Evolutionary conservation across 2,329 filamentous ascomycete genomes (phyloP), one percentile per base, ranked within the genome.

Genomic region (Colletotrichum orchidophilum): DNA sequence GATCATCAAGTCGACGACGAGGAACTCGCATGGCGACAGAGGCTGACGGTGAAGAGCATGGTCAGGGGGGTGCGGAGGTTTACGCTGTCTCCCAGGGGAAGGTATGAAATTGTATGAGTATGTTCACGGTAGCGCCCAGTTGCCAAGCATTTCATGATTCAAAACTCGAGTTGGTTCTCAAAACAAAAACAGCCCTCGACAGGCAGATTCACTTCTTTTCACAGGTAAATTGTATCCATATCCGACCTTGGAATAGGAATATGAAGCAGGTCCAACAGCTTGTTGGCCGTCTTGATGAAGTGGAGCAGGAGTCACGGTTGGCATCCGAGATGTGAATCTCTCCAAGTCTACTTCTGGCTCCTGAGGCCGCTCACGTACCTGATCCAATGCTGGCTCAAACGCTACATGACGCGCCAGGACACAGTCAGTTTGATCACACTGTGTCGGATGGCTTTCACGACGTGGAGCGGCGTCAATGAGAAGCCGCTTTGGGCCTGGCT

Each of bases 391-490:
- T 57, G 53, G 53, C 29, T 35, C 11, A 57, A 35, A 35, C 18
- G 27, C 29, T 31, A 8, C 29, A 5, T 57, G 27, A 57, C 53
- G 15, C 29, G 59, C 21, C 4, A 18, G 35, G 12, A 27, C 15
- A 1, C 13, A 7, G 13, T 24, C 3, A 13, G 53, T 21, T 39
- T 66, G 13, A 66, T 59, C 21, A 59, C 27, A 3, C 35, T 53
- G 5, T 59, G 21, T 11, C 63, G 63, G 9, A 18, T 59, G 1
- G 63, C 63, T 11, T 29, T 59, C 8, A 55, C 55, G 12, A 3
- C 59, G 35, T 65, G 63, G 63, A 57, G 52, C 21, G 63, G 63
- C 39, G 54, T 66, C 21, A 66, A n/a, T 21, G 54, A 58, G 4
- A 66, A 59, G 42, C 35, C 53, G 0, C n/a, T n/a, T n/a, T 59